These are phyloP conservation scores for Zygosaccharomyces sapae DNA, from an alignment of 1,139 yeast genomes.

Conservation along the genomic window DNA sequence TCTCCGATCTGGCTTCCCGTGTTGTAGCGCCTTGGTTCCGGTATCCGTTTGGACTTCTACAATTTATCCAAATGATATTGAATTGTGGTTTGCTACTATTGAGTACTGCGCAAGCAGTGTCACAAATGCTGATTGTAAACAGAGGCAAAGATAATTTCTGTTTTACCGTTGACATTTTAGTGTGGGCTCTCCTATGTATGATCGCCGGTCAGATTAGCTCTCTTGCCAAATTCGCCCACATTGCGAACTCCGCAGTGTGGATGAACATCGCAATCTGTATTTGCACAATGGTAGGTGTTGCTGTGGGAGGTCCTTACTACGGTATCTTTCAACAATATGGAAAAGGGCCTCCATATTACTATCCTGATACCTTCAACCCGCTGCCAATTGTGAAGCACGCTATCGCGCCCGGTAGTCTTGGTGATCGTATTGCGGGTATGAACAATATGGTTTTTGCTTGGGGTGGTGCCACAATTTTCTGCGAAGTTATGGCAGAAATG, in stretches of 20 bases:
- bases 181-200: slow-evolving; percentile 44
- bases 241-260: slow-evolving; percentile 47
- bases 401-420: slow-evolving; percentile 26
- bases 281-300: slow-evolving; percentile 42
- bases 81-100: slow-evolving; percentile 43
- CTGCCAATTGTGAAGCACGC: slow-evolving; percentile 15
- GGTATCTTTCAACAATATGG: slow-evolving; percentile 18
- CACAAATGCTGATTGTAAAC: slow-evolving; percentile 37
- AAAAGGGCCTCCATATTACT: slow-evolving; percentile 32
- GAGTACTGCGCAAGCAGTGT: slow-evolving; percentile 42
- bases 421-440: slow-evolving; percentile 38
- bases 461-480: slow-evolving; percentile 47
- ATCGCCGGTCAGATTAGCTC: slow-evolving; percentile 43
- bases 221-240: slow-evolving; percentile 39
- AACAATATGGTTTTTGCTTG: slow-evolving; percentile 47
- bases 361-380: slow-evolving; percentile 25
- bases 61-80: slow-evolving; percentile 41
- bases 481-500: slow-evolving; percentile 46
- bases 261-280: slow-evolving; percentile 42
- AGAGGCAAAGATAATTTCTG: slow-evolving; percentile 37
- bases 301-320: slow-evolving; percentile 37
- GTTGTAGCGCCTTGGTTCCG: slow-evolving; percentile 32
- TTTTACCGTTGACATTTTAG: slow-evolving; percentile 40
- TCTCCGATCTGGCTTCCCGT: slow-evolving; percentile 42
- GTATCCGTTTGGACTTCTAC: slow-evolving; percentile 29